A percentile compares a stretch with the other conserved stretches of the same genome.
Conservation (phyloP, 1,139 yeast genomes). For the Yamadazyma spencermartinsiae region DNA sequence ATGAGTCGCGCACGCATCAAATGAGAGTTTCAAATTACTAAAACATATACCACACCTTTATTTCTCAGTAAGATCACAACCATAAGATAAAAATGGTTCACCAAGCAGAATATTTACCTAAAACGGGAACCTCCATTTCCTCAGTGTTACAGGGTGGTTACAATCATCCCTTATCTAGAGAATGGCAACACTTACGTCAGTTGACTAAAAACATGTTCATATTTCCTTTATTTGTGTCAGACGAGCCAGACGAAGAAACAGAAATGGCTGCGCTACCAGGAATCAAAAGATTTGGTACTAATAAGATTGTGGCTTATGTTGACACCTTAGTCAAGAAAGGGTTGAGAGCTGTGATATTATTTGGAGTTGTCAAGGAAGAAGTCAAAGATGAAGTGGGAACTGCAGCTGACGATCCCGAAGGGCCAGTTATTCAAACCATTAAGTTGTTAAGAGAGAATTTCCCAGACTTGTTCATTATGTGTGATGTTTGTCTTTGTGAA, state of each 20-base stretch:
- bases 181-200: slow-evolving; percentile 89
- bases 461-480: slow-evolving; percentile 83
- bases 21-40: too few relatives aligned
- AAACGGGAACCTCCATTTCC: slow-evolving; percentile 61
- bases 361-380: slow-evolving; percentile 80
- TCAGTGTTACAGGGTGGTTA: slow-evolving; percentile 92
- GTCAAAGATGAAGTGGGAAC: slow-evolving; percentile 81
- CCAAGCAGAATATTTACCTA: slow-evolving; percentile 65
- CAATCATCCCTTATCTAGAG: slow-evolving; percentile 83
- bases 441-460: slow-evolving; percentile 61
- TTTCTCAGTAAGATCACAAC: slow-evolving; percentile 1
- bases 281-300: slow-evolving; percentile 84
- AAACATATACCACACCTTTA: not conserved
- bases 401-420: slow-evolving; percentile 93
- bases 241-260: slow-evolving; percentile 76
- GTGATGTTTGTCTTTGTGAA: slow-evolving; percentile 97
- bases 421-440: slow-evolving; percentile 86
- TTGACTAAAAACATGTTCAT: slow-evolving; percentile 87
- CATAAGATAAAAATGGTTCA: slow-evolving; percentile 41
- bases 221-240: slow-evolving; percentile 87
- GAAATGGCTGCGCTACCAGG: slow-evolving; percentile 78
- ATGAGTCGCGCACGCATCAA: not conserved
- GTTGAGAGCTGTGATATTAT: slow-evolving; percentile 77
- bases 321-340: slow-evolving; percentile 75
- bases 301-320: slow-evolving; percentile 74